These are phyloP conservation scores for Musa troglodytarum DNA, from an alignment of 176 grass and related monocot species.

Conservation along the genomic window DNA sequence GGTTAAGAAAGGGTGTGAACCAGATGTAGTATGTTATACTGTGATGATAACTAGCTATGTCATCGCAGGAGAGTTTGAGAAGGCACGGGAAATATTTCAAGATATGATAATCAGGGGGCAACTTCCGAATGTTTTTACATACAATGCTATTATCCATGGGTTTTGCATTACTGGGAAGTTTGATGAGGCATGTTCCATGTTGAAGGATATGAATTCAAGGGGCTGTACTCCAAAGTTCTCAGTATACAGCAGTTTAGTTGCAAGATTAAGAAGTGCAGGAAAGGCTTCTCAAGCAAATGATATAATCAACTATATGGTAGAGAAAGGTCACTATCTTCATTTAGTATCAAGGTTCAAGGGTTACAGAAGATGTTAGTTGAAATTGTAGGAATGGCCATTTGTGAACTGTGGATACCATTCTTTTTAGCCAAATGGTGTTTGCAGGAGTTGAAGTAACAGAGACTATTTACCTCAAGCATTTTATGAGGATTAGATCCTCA, in stretches of 20 bases:
- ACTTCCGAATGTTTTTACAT: constrained; percentile 88
- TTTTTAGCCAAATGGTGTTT: background rate
- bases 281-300: constrained; percentile 69
- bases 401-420: background rate
- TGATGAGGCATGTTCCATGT: constrained; percentile 75
- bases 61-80: constrained; percentile 63
- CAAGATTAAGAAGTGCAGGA: constrained; percentile 51
- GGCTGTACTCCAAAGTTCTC: constrained; percentile 88
- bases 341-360: constrained; percentile 65
- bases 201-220: constrained; percentile 69
- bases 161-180: constrained; percentile 63
- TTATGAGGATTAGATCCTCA: no score
- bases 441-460: no score
- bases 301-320: constrained; percentile 78
- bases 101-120: constrained; percentile 70
- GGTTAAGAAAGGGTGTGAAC: constrained; percentile 73
- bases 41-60: constrained; percentile 79
- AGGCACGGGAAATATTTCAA: constrained; percentile 57
- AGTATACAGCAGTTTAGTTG: constrained; percentile 69
- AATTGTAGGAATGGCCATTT: background rate
- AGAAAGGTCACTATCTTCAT: constrained; percentile 95
- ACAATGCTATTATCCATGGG: constrained; percentile 71
- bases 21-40: constrained; percentile 86
- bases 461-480: no score
- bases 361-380: constrained; percentile 59